Base-by-base conservation (phyloP, 1,139 yeast species). In the Lodderomyces orthopsilosis region DNA sequence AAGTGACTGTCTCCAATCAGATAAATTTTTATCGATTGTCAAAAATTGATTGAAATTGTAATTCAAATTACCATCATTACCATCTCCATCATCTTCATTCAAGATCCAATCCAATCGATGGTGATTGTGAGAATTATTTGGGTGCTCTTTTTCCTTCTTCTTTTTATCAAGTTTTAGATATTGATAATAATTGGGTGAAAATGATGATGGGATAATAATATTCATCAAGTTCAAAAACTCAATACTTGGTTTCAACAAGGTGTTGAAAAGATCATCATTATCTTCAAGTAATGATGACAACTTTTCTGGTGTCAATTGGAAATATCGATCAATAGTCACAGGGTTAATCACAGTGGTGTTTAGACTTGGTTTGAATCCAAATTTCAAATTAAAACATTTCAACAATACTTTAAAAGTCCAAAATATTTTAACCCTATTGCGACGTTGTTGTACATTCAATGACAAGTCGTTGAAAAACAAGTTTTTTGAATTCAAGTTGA, bases 341-440 rank as follows among this genome's bases (percentile, higher is more conserved):
- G 79, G 79, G 46, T 74, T 74, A 33, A 73, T 72, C 10, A 73
- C 77, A 0, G 78, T 73, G 6, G 77, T 73, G 47, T 72, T 73
- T 42, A 70, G 61, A 49, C 75, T 68, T 32, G 78, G 78, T 48
- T 73, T 70, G 47, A 73, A 68, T 1, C 80, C 78, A 50, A 77
- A 71, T 51, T 74, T 73, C 46, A 73, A 60, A 46, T 78, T 74
- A 49, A 77, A 73, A 45, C 81, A 69, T 52, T 77, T 74, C 33
- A 75, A 63, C 28, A 81, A 62, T 2, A 79, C 76, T 47, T 75
- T 75, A 54, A 75, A 79, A 18, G 75, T 77, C 87, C 87, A 81
- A 51, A 77, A 81, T 17, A 79, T 64, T 54, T 79, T 81, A 15
- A 81, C 76, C 53, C 86, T 63, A 47, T 76, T 76, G 44, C 79